Percentiles rank a stretch among this genome's conserved stretches.
These are phyloP conservation scores for Telfairia occidentalis DNA, from an alignment of 331 rosid genomes.

Conservation along the genomic window DNA sequence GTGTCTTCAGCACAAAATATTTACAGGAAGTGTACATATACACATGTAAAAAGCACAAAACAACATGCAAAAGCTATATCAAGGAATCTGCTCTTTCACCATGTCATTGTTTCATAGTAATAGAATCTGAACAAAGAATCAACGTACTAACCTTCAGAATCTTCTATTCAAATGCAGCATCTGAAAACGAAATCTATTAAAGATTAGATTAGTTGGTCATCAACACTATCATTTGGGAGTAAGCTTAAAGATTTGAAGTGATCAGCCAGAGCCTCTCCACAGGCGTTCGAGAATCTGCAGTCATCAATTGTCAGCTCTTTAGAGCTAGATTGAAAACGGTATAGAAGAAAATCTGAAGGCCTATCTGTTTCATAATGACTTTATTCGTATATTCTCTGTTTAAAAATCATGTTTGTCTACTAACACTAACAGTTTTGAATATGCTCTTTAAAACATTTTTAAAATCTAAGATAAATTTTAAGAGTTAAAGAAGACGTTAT, in stretches of 20 bases:
- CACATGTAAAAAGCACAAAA: background rate
- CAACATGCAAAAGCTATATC: background rate
- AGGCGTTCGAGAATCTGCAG: slow-evolving; percentile 6
- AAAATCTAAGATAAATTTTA: background rate
- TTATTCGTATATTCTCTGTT: background rate
- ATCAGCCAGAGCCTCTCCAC: slow-evolving; percentile 3
- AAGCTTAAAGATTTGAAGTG: background rate
- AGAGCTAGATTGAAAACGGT: background rate
- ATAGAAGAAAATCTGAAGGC: background rate
- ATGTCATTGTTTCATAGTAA: background rate
- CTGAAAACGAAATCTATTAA: too few relatives aligned
- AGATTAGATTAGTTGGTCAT: background rate
- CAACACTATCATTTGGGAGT: background rate
- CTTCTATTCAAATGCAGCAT: background rate
- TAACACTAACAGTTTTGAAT: background rate
- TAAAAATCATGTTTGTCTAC: background rate
- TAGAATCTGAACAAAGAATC: background rate
- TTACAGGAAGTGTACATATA: background rate
- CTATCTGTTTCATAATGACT: background rate
- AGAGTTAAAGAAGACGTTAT: background rate
- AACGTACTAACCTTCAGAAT: background rate
- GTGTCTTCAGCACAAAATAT: background rate
- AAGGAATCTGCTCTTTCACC: background rate
- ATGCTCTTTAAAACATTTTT: background rate
- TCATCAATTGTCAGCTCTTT: background rate